Evolutionary conservation across 805 yeast species (phyloP).

Genomic region (Wickerhamiella kazuoi): DNA sequence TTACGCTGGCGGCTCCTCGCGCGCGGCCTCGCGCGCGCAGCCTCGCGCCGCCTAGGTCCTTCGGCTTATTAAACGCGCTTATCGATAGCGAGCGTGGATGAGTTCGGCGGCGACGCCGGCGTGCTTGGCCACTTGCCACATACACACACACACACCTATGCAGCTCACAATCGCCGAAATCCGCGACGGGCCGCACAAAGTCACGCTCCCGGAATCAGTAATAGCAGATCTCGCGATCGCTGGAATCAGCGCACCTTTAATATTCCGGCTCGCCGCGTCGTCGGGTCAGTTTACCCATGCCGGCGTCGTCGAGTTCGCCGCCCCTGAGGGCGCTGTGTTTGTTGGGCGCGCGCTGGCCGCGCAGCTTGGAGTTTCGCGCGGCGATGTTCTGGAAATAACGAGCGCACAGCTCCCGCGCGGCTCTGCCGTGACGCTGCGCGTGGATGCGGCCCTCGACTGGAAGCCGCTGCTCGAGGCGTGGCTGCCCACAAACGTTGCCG

Average conservation of each 20-base stretch:
- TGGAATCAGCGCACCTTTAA: constrained; percentile 25
- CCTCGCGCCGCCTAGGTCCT: no score
- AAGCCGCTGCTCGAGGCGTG: constrained; percentile 35
- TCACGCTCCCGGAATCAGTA: constrained; percentile 8
- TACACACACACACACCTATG: no score
- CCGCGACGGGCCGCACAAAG: neutral
- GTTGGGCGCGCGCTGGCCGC: constrained; percentile 24
- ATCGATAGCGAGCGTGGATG: no score
- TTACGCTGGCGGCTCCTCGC: no score
- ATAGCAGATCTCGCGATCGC: neutral
- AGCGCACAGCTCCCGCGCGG: constrained; percentile 29
- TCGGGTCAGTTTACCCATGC: constrained; percentile 17
- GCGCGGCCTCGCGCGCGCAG: no score
- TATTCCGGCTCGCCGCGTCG: constrained; percentile 14
- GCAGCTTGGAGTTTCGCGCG: constrained; percentile 15
- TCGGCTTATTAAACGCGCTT: no score
- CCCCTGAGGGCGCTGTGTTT: constrained; percentile 22
- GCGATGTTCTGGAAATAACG: constrained; percentile 13
- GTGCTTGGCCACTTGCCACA: no score
- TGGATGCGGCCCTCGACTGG: constrained; percentile 28
- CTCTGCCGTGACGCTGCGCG: constrained; percentile 27
- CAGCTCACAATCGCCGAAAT: no score
- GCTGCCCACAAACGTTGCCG: constrained; percentile 33
- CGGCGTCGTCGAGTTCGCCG: constrained; percentile 35
- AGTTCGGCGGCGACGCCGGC: no score